Base-by-base conservation (phyloP, 257 asterid species). In the Fraxinus cuspidata region DNA sequence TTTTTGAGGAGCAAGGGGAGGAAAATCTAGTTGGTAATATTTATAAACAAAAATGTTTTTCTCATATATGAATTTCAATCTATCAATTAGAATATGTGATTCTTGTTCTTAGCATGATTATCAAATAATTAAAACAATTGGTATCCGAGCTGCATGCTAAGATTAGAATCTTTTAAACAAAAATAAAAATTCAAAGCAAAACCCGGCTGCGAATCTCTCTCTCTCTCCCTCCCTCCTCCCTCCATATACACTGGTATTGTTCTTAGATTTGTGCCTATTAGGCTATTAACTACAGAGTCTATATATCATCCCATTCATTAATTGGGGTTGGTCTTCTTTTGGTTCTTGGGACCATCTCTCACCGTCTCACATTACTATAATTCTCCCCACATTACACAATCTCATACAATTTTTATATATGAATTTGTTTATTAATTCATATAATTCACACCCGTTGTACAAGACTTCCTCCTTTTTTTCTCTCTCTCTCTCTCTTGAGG, bases 341-440 rank as follows among this genome's bases (percentile, higher is more conserved):
- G 79, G 69, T 80, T 81, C 49, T 74, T 32, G 90, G 89, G 89
- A 81, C 91, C 89, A 86, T 81, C 83, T 74, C 83, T 77, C 91
- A 82, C 90, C 89, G 82, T 83, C 89, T 73, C 83, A 84, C 84
- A 80, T 83, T 81, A 83, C 73, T 75, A 28, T 77, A 82, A 47
- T 79, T 25, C 68, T 32, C 73, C 81, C 78, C 74, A 42, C 78
- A 73, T 79, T 76, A 68, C 75, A 73, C 64, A 64, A 76, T 53
- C 72, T 56, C 84, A 28, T 72, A 31, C n/a, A 4, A 42, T 66
- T 77, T 81, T 65, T 68, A 73, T 76, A 71, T 49, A 63, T 77
- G 75, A n/a, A 28, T 79, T 40, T 75, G 81, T 81, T 37, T 68
- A 19, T 68, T 42, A 73, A 78, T 21, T 72, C 82, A 73, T 21